Evolutionary conservation across 148 eudicot genomes (phyloP), one percentile per base, ranked within the genome.

Genomic region (Spergularia marina): DNA sequence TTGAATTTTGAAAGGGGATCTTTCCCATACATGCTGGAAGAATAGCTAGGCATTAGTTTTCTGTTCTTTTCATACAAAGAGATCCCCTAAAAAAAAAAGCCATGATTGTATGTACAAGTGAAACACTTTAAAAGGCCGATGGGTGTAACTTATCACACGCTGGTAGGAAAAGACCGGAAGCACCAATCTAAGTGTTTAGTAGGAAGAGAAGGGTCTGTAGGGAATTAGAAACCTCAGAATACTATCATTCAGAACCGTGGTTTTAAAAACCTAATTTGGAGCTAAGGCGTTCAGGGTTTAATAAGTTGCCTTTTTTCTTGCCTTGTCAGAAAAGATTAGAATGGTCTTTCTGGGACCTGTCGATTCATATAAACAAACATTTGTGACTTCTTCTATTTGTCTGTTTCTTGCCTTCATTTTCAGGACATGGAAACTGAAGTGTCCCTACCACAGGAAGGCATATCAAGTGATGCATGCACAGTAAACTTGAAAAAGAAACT

Each of bases 371-470:
- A 20, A 58, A 30, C 10, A n/a, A 76, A 49, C 25, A 36, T 18
- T n/a, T 41, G 30, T 53, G 15, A 55, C 18, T 70, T 70, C 40
- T 70, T 34, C 18, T 17, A 25, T 75, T 53, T 62, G 25, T 55
- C 17, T 66, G 18, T 59, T 41, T 41, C 12, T 65, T 71, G 60
- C 67, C 55, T 72, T 44, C 47, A 70, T 74, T 75, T 84, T 63
- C 87, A 87, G 94, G 86, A 70, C 62, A 70, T 79, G 68, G 75
- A 47, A 68, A 59, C 60, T 73, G 80, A 74, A 56, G 81, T 18
- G 53, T 76, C 80, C 68, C 57, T 62, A 40, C 53, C 79, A 70
- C 82, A 85, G 77, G 75, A 64, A 40, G 51, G 64, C 12, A 76
- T 52, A 64, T 41, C 71, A 66, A 78, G 83, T 78, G 77, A 76